Evolutionary conservation across 2,329 filamentous ascomycete species (phyloP).

Genomic region (Hypoxylon sp.): DNA sequence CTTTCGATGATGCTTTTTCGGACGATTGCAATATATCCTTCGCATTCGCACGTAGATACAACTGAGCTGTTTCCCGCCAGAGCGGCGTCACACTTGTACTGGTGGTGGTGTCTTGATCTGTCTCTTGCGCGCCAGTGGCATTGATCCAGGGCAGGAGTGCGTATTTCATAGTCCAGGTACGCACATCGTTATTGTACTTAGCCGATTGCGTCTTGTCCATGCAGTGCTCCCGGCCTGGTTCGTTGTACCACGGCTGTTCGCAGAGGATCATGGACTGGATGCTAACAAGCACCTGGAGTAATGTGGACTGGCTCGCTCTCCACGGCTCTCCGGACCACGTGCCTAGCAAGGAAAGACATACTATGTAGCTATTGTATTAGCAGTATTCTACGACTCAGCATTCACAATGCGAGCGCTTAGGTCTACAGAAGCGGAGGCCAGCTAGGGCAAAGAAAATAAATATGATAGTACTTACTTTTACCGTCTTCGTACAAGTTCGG

Average conservation of each 20-base stretch:
- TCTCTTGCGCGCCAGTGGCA: constrained; percentile 3
- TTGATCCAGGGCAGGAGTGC: constrained; percentile 52
- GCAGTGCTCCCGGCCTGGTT: constrained; percentile 60
- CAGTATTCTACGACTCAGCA: not conserved
- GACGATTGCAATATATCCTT: constrained; percentile 27
- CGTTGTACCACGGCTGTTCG: constrained; percentile 68
- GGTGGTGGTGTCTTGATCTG: not conserved
- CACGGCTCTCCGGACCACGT: constrained; percentile 65
- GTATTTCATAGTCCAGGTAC: constrained; percentile 49
- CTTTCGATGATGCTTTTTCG: constrained; percentile 1
- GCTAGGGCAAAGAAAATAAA: not conserved
- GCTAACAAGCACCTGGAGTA: constrained; percentile 68
- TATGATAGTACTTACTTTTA: constrained; percentile 56
- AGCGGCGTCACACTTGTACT: not conserved
- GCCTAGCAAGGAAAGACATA: constrained; percentile 65
- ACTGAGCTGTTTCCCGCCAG: constrained; percentile 37
- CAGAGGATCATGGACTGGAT: constrained; percentile 72
- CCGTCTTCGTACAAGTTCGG: constrained; percentile 67
- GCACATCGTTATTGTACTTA: constrained; percentile 53
- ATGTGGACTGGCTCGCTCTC: constrained; percentile 62
- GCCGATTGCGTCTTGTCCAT: constrained; percentile 41
- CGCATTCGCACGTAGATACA: constrained; percentile 34
- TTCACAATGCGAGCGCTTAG: not conserved
- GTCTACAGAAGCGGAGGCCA: not conserved
- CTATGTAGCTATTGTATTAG: constrained; percentile 45